A percentile compares a stretch with the other conserved stretches of the same genome.
phyloP scores from a whole-genome alignment of 495 filamentous ascomycete species.

The Penicillium longicatenatum region DNA sequence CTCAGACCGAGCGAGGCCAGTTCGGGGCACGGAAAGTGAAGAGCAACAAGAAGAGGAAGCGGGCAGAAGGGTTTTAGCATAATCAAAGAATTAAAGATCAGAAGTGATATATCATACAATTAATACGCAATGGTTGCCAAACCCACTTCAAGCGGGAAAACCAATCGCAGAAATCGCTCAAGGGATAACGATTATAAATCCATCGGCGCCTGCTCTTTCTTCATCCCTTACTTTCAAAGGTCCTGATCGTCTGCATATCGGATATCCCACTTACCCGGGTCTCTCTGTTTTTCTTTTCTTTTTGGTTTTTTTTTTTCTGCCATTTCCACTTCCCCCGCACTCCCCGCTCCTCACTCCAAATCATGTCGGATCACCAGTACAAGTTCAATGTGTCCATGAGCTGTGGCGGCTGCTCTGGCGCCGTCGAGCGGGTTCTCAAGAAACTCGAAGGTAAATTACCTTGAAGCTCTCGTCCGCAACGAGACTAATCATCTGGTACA shows the following conservation, averaged over 20 bases:
- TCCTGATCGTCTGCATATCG: no score
- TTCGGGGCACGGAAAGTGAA: constrained; percentile 40
- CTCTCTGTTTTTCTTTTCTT: constrained; percentile 1
- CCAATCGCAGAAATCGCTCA: constrained; percentile 29
- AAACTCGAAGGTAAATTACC: constrained; percentile 75
- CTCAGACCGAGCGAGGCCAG: constrained; percentile 45
- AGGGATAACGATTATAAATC: constrained; percentile 49
- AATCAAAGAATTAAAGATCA: constrained; percentile 16
- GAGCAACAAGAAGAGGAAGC: constrained; percentile 42
- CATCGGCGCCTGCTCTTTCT: background rate
- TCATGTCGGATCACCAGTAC: constrained; percentile 66
- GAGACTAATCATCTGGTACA: constrained; percentile 34
- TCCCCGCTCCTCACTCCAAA: constrained; percentile 15
- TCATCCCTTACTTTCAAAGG: background rate
- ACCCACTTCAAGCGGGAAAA: background rate
- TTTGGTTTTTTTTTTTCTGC: constrained; percentile 1
- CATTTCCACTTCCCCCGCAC: background rate
- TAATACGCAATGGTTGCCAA: background rate
- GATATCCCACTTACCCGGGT: no score
- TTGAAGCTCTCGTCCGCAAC: background rate
- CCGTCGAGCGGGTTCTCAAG: constrained; percentile 89
- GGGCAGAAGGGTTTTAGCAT: constrained; percentile 45
- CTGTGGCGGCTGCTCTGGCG: constrained; percentile 70
- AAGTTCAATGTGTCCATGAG: constrained; percentile 71
- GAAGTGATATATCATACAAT: no score